These are phyloP conservation scores for Penicillium sclerotiorum DNA, from an alignment of 2,329 filamentous ascomycete genomes.

Conservation along the genomic window DNA sequence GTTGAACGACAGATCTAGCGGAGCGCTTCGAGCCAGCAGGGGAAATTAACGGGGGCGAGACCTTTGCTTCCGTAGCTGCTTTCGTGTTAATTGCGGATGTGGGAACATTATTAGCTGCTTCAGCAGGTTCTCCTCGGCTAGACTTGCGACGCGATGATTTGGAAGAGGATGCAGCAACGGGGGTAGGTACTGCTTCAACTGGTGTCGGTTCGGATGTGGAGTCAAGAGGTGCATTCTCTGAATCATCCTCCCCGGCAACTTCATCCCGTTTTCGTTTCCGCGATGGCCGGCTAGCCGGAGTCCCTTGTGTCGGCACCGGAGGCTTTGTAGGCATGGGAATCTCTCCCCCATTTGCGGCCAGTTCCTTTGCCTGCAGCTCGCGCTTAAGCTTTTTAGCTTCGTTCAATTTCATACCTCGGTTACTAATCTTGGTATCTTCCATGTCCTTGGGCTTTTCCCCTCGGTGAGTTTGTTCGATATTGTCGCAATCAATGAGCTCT, in stretches of 20 bases:
- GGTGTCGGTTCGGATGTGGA: slow-evolving; percentile 1
- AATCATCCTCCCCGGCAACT: slow-evolving; percentile 35
- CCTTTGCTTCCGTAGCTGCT: slow-evolving; percentile 21
- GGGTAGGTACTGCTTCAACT: not conserved
- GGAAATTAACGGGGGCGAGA: slow-evolving; percentile 27
- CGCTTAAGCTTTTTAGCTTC: slow-evolving; percentile 65
- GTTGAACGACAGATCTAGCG: slow-evolving; percentile 21
- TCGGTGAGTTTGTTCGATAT: slow-evolving; percentile 44
- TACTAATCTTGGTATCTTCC: slow-evolving; percentile 56
- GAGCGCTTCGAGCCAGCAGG: slow-evolving; percentile 28
- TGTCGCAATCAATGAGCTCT: slow-evolving; percentile 61
- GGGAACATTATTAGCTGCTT: slow-evolving; percentile 23
- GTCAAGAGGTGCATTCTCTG: slow-evolving; percentile 5
- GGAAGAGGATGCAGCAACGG: slow-evolving; percentile 2
- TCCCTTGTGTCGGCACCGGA: slow-evolving; percentile 19
- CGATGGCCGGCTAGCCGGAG: slow-evolving; percentile 26
- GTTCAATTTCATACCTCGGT: slow-evolving; percentile 63
- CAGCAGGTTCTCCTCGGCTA: slow-evolving; percentile 40
- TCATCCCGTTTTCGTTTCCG: slow-evolving; percentile 61
- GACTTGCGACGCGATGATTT: slow-evolving; percentile 36
- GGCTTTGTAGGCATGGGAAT: slow-evolving; percentile 7
- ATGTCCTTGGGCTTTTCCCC: slow-evolving; percentile 45
- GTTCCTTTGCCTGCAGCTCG: slow-evolving; percentile 52
- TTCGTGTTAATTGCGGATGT: slow-evolving; percentile 16
- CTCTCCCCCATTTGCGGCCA: slow-evolving; percentile 42